These are phyloP conservation scores for Picea mariana DNA, from an alignment of 83 land plant species.

Conservation along the genomic window DNA sequence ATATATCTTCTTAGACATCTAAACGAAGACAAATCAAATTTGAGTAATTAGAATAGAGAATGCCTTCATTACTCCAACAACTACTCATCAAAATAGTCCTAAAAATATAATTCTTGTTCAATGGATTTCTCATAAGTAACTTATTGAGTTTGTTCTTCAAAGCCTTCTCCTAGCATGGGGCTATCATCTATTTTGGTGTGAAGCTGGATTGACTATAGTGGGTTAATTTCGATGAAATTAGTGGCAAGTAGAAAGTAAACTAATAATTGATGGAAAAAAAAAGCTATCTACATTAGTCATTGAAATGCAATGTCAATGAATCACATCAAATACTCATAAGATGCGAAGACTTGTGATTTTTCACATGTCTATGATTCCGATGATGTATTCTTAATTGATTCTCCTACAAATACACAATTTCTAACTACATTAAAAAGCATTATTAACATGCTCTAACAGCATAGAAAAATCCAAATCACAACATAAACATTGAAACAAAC, in stretches of 20 bases:
- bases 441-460: too few species aligned
- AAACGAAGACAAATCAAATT: constrained; percentile 1
- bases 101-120: neutral
- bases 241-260: neutral
- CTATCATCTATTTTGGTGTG: neutral
- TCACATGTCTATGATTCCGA: constrained; percentile 26
- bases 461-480: too few species aligned
- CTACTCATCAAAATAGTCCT: neutral
- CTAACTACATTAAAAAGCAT: too few species aligned
- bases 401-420: constrained; percentile 23
- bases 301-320: neutral
- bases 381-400: constrained; percentile 33
- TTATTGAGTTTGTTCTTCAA: neutral
- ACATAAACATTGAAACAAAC: too few species aligned
- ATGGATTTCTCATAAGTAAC: neutral
- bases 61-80: neutral
- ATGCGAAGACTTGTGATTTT: constrained; percentile 29
- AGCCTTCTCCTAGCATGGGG: neutral
- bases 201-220: neutral
- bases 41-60: neutral
- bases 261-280: neutral
- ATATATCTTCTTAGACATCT: constrained; percentile 64
- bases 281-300: neutral
- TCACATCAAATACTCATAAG: constrained; percentile 18
- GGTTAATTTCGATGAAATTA: neutral